Percentiles rank a stretch among this genome's conserved stretches.
phyloP scores from a whole-genome alignment of 306 rosid genomes.

The Corylus americana region DNA sequence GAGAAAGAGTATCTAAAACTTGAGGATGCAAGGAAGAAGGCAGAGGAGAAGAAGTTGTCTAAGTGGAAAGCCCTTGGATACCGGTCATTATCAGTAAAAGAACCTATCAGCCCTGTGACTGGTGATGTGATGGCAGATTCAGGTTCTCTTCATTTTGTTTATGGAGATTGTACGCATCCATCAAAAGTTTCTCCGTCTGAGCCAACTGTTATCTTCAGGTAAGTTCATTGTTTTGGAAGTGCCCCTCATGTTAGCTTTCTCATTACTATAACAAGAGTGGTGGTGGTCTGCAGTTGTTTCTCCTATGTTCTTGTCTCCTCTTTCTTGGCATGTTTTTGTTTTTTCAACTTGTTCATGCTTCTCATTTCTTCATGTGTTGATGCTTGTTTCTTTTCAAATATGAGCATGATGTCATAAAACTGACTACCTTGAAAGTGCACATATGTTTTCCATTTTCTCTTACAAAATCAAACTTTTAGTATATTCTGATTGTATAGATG shows the following conservation, averaged over 20 bases:
- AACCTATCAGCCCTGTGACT: conserved; percentile 47
- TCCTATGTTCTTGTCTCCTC: neutral
- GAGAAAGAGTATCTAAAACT: conserved; percentile 54
- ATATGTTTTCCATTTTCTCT: neutral
- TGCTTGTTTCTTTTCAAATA: neutral
- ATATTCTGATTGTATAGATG: neutral
- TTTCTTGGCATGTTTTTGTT: neutral
- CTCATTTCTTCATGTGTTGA: neutral
- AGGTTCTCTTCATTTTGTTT: conserved; percentile 81
- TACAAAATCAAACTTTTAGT: neutral
- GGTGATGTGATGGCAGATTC: conserved; percentile 47
- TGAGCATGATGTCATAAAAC: neutral
- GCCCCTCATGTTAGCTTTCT: neutral
- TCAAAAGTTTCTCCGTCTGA: conserved; percentile 55
- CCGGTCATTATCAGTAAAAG: conserved; percentile 59
- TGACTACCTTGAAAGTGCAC: neutral
- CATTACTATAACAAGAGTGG: neutral
- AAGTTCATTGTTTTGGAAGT: conserved; percentile 7
- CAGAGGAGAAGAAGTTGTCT: conserved; percentile 74
- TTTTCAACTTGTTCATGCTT: neutral
- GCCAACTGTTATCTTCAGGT: conserved; percentile 77
- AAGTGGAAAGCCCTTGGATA: conserved; percentile 85
- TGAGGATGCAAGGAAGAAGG: conserved; percentile 76
- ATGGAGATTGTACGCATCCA: conserved; percentile 88
- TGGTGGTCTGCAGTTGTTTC: neutral